These are phyloP conservation scores for Penium margaritaceum DNA, from an alignment of 139 green algal species.

Conservation along the genomic window DNA sequence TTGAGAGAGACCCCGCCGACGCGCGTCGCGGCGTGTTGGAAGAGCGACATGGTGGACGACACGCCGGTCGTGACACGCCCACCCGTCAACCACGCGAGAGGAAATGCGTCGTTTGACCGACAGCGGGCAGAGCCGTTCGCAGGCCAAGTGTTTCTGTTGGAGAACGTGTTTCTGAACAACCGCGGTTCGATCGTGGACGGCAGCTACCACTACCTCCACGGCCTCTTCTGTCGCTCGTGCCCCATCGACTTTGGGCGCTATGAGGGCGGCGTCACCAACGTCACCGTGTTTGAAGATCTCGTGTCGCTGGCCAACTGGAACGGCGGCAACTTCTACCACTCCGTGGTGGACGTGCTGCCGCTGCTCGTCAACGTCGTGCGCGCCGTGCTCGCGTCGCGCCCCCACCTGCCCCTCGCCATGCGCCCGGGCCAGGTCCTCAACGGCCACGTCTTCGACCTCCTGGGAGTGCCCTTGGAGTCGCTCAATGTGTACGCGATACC, in stretches of 20 bases:
- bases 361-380: not conserved
- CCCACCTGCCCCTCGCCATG: not conserved
- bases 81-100: not conserved
- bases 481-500: not conserved
- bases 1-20: no score
- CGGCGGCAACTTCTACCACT: constrained; percentile 18
- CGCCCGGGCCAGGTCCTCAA: not conserved
- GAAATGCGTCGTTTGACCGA: not conserved
- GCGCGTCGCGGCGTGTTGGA: no score
- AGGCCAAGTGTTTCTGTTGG: not conserved
- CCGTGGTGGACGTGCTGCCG: constrained; percentile 11
- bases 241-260: constrained; percentile 15
- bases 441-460: not conserved
- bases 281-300: constrained; percentile 15
- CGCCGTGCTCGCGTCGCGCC: not conserved
- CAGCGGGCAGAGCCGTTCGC: not conserved
- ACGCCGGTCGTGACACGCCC: not conserved
- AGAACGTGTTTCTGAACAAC: constrained; percentile 21
- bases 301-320: constrained; percentile 18
- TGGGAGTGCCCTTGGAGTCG: not conserved
- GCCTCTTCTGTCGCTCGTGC: constrained; percentile 5
- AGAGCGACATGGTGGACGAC: not conserved
- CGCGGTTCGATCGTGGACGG: constrained; percentile 8
- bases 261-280: not conserved
- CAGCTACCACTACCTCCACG: constrained; percentile 8